Conservation (phyloP, 805 yeast genomes). For the Ogataea parapolymorpha region DNA sequence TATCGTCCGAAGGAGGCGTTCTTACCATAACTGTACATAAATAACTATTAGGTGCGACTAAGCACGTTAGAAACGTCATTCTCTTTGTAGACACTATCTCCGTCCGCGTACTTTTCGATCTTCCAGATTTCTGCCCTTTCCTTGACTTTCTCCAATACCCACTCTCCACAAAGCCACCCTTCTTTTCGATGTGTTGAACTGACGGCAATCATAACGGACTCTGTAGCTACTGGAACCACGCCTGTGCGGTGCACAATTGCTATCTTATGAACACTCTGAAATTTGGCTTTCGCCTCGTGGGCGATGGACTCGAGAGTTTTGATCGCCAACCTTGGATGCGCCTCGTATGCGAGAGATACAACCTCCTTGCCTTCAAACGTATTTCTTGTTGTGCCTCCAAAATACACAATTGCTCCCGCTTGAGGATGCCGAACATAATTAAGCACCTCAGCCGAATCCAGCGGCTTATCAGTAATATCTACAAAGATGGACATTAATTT, state of each 20-base stretch:
- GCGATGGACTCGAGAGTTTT: constrained; percentile 37
- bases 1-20: constrained; percentile 55
- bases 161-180: constrained; percentile 45
- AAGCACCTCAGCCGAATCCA: constrained; percentile 24
- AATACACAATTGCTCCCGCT: constrained; percentile 48
- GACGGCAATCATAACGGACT: constrained; percentile 43
- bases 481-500: constrained; percentile 12
- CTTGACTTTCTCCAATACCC: constrained; percentile 45
- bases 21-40: constrained; percentile 14
- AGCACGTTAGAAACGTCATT: constrained; percentile 33
- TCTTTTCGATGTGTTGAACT: constrained; percentile 45
- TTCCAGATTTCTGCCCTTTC: constrained; percentile 50
- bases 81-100: constrained; percentile 41
- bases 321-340: constrained; percentile 41
- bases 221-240: constrained; percentile 44
- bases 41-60: constrained; percentile 1
- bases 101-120: constrained; percentile 42
- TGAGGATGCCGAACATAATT: constrained; percentile 40
- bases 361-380: constrained; percentile 41
- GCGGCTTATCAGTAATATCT: constrained; percentile 23
- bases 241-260: constrained; percentile 46
- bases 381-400: constrained; percentile 51
- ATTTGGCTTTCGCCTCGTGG: constrained; percentile 28
- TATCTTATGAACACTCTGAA: constrained; percentile 34
- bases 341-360: constrained; percentile 41